A percentile compares a stretch with the other conserved stretches of the same genome.
Conservation (phyloP, 2,329 filamentous ascomycete species). For the Diaporthe sp. region DNA sequence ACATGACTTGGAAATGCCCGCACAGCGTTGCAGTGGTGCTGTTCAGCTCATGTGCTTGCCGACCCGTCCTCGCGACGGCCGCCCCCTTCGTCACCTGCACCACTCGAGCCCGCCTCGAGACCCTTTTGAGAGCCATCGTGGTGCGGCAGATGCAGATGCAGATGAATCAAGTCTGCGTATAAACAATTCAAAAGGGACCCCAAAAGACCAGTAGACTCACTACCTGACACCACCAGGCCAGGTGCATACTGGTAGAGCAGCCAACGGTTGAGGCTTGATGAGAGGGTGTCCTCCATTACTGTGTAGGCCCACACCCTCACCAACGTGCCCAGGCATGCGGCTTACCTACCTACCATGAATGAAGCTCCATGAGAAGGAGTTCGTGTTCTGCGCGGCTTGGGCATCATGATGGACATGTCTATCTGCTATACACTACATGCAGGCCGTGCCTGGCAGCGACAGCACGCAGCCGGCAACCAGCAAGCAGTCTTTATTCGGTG, state of each 20-base stretch:
- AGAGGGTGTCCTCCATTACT: neutral
- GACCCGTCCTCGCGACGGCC: conserved; percentile 26
- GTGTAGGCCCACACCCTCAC: neutral
- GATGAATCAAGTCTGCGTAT: neutral
- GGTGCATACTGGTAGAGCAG: neutral
- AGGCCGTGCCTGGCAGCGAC: neutral
- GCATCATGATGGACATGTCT: neutral
- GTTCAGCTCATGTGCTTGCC: conserved; percentile 33
- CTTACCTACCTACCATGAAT: neutral
- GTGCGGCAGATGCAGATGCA: conserved; percentile 19
- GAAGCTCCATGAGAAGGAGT: neutral
- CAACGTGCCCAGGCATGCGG: neutral
- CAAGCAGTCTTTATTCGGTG: neutral
- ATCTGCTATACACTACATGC: neutral
- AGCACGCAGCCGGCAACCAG: neutral
- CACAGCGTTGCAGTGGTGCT: conserved; percentile 29
- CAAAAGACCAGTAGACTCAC: neutral
- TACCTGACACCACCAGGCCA: neutral
- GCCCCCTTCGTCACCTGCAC: conserved; percentile 22
- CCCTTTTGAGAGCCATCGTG: neutral
- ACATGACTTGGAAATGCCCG: conserved; percentile 32
- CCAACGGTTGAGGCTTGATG: neutral
- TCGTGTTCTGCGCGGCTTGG: neutral
- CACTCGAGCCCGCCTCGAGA: conserved; percentile 8
- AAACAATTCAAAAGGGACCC: neutral